phyloP scores from a whole-genome alignment of 768 basidiomycete genomes.

The Naganishia friedmannii region DNA sequence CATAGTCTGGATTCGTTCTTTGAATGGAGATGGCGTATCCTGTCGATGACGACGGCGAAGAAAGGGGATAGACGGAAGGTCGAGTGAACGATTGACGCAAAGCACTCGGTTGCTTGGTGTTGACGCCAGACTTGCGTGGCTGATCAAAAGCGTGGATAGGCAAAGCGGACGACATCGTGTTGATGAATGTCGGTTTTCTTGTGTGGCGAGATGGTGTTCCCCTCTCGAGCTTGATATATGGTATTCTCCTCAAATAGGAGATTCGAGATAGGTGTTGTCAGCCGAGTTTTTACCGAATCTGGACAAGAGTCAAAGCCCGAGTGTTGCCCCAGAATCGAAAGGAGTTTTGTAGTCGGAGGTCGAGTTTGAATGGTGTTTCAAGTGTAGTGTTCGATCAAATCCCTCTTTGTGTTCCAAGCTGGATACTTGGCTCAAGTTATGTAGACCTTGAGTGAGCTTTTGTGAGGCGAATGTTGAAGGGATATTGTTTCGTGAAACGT shows the following conservation, averaged over 20 bases:
- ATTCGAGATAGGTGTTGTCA: not conserved
- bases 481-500: not conserved
- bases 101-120: conserved; percentile 8
- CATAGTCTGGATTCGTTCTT: conserved; percentile 5
- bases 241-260: not conserved
- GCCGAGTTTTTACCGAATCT: no score
- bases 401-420: not conserved
- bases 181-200: not conserved
- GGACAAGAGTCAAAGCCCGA: not conserved
- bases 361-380: conserved; percentile 13
- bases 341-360: not conserved
- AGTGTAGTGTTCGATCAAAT: conserved; percentile 12
- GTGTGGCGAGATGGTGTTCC: not conserved
- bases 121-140: conserved; percentile 4
- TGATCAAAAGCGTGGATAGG: conserved; percentile 15
- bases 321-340: conserved; percentile 4
- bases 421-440: not conserved
- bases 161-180: conserved; percentile 11
- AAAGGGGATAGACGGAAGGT: conserved; percentile 28
- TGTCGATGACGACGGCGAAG: conserved; percentile 2
- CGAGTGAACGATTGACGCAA: conserved; percentile 19
- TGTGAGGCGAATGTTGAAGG: not conserved
- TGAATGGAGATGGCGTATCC: conserved; percentile 22
- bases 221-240: conserved; percentile 15
- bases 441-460: not conserved